Base-by-base conservation (phyloP, 1,284 basidiomycete species). In the Volvariella volvacea region DNA sequence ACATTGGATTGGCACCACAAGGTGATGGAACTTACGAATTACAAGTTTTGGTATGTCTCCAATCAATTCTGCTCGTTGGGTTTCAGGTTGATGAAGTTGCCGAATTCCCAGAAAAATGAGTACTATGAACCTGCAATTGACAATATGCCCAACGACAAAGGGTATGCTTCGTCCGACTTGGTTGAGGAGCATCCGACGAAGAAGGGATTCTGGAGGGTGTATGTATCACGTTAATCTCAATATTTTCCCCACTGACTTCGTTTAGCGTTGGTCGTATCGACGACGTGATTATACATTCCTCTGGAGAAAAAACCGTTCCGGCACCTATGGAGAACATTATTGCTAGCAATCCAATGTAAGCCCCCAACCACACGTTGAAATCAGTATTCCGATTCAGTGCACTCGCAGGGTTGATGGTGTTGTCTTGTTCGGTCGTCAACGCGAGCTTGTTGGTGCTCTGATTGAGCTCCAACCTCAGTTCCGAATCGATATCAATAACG, bases 301-400 rank as follows among this genome's bases (percentile, higher is more conserved):
- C 63, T 17, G 66, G 64, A 3, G 64, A 69, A 47, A 68, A 69
- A 44, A 68, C 66, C 1, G 63, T 68, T 8, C 68, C 67, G 1
- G 56, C 46, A 0, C 65, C 65, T 0, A 62, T 68, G 52, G 67
- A 68, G 45, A 55, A 56, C 21, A 54, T 66, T 15, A 49, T 70
- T 6, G 49, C 52, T 38, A 61, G 56, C 39, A 61, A 54, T 41
- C 59, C 59, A 3, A 41, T 55, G 55, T 65, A 64, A 30, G 45
- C 58, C 46, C 14, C n/a, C n/a, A n/a, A n/a, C n/a, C n/a, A n/a
- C n/a, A n/a, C n/a, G n/a, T n/a, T n/a, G n/a, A n/a, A n/a, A n/a
- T n/a, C n/a, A n/a, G n/a, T n/a, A n/a, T n/a, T n/a, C n/a, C n/a
- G n/a, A n/a, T n/a, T n/a, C n/a, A n/a, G n/a, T n/a, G n/a, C n/a